phyloP scores from a whole-genome alignment of 768 basidiomycete species.

The Trichaptum fuscoviolaceum region DNA sequence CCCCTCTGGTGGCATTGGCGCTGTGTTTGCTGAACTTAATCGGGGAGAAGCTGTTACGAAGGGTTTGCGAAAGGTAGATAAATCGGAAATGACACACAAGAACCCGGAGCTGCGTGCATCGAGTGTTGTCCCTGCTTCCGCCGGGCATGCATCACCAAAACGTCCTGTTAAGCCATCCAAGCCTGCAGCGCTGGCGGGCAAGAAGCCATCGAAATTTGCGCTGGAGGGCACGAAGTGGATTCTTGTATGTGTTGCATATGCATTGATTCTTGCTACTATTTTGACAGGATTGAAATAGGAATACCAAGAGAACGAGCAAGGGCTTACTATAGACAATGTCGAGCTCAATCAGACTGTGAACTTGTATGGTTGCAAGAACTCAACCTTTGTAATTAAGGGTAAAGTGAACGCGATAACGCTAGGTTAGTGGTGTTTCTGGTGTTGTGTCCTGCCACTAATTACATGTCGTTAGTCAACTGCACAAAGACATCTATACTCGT shows the following conservation, averaged over 20 bases:
- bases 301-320: conserved; percentile 78
- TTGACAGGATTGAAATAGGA: conserved; percentile 48
- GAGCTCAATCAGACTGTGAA: conserved; percentile 83
- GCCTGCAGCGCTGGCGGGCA: conserved; percentile 75
- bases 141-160: conserved; percentile 32
- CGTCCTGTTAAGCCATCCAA: conserved; percentile 80
- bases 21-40: conserved; percentile 89
- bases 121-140: conserved; percentile 45
- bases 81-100: conserved; percentile 98
- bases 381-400: conserved; percentile 78
- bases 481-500: conserved; percentile 83
- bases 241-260: conserved; percentile 51
- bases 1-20: conserved; percentile 53
- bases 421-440: conserved; percentile 41
- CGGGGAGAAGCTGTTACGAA: conserved; percentile 87
- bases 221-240: conserved; percentile 93
- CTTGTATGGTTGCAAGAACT: conserved; percentile 86
- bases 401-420: conserved; percentile 94
- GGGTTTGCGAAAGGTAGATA: conserved; percentile 88
- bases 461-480: conserved; percentile 63
- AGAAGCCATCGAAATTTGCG: conserved; percentile 87
- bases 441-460: conserved; percentile 2
- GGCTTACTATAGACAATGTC: conserved; percentile 67
- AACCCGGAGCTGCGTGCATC: conserved; percentile 77
- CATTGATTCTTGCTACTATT: background rate